Conservation (phyloP, 495 filamentous ascomycete species). For the Immersiella caudata region DNA sequence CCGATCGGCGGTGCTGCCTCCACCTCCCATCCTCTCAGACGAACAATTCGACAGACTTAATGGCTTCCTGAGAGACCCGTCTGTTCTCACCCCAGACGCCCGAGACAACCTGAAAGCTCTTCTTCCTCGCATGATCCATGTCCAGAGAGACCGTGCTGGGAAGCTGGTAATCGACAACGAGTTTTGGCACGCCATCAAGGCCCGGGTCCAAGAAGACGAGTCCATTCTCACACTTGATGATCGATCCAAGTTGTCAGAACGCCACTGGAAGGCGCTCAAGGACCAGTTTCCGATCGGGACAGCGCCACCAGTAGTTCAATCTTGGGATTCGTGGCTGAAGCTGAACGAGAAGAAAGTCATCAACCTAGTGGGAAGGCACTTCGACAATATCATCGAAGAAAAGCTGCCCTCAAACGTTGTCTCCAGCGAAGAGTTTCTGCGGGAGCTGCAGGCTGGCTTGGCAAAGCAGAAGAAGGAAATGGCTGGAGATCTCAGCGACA, state of each 20-base stretch:
- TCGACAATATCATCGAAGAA: slow-evolving; percentile 16
- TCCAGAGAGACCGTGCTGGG: slow-evolving; percentile 43
- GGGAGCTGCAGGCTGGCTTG: slow-evolving; percentile 28
- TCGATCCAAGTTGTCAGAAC: slow-evolving; percentile 34
- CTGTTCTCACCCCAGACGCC: slow-evolving; percentile 19
- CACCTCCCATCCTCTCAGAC: slow-evolving; percentile 24
- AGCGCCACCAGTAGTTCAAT: slow-evolving; percentile 24
- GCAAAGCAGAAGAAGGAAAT: slow-evolving; percentile 26
- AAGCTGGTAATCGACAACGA: slow-evolving; percentile 51
- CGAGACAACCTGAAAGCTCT: slow-evolving; percentile 36
- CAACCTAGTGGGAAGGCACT: slow-evolving; percentile 25
- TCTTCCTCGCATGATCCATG: slow-evolving; percentile 41
- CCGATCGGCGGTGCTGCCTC: neutral
- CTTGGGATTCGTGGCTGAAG: slow-evolving; percentile 42
- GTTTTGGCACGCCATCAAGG: slow-evolving; percentile 58
- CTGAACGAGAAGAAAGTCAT: slow-evolving; percentile 40
- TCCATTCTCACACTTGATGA: slow-evolving; percentile 37
- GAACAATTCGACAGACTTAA: slow-evolving; percentile 32
- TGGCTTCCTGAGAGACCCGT: slow-evolving; percentile 20
- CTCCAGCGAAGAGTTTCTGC: slow-evolving; percentile 32
- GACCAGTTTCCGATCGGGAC: slow-evolving; percentile 25
- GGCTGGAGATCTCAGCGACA: slow-evolving; percentile 20
- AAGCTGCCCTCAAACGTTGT: slow-evolving; percentile 21
- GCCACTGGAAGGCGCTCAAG: slow-evolving; percentile 42
- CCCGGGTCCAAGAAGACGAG: slow-evolving; percentile 36